Evolutionary conservation across 2,329 filamentous ascomycete species (phyloP).

Genomic region (Phymatotrichopsis omnivora): DNA sequence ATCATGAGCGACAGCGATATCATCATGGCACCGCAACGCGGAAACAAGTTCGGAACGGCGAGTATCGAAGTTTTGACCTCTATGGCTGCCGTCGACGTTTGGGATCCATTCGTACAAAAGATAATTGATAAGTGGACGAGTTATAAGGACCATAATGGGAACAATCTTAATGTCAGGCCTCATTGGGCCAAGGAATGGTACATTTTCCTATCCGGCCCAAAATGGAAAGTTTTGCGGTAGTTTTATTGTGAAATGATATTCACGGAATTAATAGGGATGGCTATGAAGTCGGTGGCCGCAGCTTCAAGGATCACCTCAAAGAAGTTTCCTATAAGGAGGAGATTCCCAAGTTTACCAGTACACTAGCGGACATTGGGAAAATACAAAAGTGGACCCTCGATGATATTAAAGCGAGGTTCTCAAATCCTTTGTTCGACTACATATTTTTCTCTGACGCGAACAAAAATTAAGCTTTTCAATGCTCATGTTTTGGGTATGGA

Average conservation of each 20-base stretch:
- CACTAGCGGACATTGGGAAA: conserved; percentile 36
- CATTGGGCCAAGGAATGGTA: conserved; percentile 43
- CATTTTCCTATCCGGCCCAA: no score
- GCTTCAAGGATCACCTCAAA: conserved; percentile 33
- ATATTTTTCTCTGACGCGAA: no score
- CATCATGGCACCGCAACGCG: conserved; percentile 40
- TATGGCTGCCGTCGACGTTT: conserved; percentile 36
- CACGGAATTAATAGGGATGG: conserved; percentile 11
- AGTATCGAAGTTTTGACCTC: conserved; percentile 40
- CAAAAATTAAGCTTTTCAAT: no score
- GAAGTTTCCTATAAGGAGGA: conserved; percentile 37
- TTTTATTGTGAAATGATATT: no score
- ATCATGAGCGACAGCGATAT: conserved; percentile 39
- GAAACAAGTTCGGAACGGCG: conserved; percentile 38
- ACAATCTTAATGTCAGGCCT: conserved; percentile 35
- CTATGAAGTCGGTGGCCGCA: conserved; percentile 1
- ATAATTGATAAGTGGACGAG: conserved; percentile 39
- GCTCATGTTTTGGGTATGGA: no score
- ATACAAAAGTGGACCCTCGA: conserved; percentile 37
- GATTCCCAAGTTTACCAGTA: conserved; percentile 35
- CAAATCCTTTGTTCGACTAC: conserved; percentile 37
- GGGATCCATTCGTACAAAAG: conserved; percentile 38
- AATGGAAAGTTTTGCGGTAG: no score
- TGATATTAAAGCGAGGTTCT: conserved; percentile 37
- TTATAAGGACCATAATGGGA: conserved; percentile 34